phyloP scores from a whole-genome alignment of 208 protist genomes.

The Wallacemonas collosoma region DNA sequence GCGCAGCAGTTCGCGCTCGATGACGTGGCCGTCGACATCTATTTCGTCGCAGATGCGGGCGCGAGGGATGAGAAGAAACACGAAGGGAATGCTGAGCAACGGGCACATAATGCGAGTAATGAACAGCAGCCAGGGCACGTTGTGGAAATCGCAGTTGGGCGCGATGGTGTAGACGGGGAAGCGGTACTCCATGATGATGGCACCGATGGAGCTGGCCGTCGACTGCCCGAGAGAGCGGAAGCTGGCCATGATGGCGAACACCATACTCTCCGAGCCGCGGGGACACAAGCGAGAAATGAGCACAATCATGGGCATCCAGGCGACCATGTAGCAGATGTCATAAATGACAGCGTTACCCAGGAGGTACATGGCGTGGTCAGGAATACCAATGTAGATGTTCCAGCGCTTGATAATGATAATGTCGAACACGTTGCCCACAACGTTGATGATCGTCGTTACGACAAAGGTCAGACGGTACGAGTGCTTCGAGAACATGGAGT shows the following conservation, averaged over 20 bases:
- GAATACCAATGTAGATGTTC: conserved; percentile 35
- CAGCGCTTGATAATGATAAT: conserved; percentile 53
- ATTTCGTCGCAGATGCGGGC: conserved; percentile 43
- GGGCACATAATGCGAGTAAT: conserved; percentile 43
- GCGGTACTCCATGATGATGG: conserved; percentile 36
- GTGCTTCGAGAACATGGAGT: conserved; percentile 36
- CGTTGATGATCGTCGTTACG: conserved; percentile 37
- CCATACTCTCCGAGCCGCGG: conserved; percentile 55
- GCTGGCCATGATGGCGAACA: conserved; percentile 63
- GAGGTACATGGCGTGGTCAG: conserved; percentile 46
- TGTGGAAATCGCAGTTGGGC: conserved; percentile 54
- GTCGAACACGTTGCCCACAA: conserved; percentile 46
- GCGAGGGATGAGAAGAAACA: conserved; percentile 44
- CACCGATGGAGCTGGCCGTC: conserved; percentile 31
- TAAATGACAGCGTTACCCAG: conserved; percentile 50
- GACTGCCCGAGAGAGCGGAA: conserved; percentile 54
- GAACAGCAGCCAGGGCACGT: conserved; percentile 41
- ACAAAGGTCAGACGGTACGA: conserved; percentile 46
- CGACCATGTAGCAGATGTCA: conserved; percentile 46
- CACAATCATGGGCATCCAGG: conserved; percentile 63
- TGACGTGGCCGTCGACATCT: conserved; percentile 32
- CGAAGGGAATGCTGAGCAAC: conserved; percentile 43
- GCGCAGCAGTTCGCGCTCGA: conserved; percentile 9
- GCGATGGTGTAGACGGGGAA: conserved; percentile 28
- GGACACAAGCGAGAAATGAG: conserved; percentile 69